These are phyloP conservation scores for Chlamydomonas reinhardtii DNA, from an alignment of 163 green algal genomes.

Conservation along the genomic window DNA sequence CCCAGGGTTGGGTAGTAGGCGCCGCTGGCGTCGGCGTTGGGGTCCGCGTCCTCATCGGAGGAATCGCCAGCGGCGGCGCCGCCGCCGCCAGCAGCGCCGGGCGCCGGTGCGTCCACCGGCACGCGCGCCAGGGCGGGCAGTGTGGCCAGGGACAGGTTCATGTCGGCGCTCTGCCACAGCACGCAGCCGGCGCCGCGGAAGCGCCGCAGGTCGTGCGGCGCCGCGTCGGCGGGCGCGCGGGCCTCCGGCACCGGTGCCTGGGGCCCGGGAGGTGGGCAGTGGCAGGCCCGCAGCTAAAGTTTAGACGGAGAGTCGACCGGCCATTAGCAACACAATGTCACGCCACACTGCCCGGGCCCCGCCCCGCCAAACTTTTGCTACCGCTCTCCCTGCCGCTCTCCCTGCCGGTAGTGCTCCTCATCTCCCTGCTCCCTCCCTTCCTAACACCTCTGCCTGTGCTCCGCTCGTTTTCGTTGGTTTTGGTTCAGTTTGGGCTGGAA, in stretches of 20 bases:
- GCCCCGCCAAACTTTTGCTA: too few species aligned
- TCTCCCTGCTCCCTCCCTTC: neutral
- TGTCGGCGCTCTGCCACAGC: slow-evolving; percentile 43
- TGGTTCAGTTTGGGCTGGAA: too few species aligned
- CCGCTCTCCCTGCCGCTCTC: too few species aligned
- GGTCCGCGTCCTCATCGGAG: neutral
- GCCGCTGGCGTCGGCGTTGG: neutral
- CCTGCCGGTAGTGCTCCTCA: neutral
- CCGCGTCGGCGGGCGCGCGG: neutral
- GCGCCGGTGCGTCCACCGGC: slow-evolving; percentile 4
- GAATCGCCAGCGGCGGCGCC: neutral
- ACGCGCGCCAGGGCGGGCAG: slow-evolving; percentile 48
- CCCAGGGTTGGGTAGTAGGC: slow-evolving; percentile 15
- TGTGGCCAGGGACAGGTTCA: slow-evolving; percentile 39
- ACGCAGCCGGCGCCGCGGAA: slow-evolving; percentile 30
- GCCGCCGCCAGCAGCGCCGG: too few species aligned
- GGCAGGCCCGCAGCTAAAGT: too few species aligned
- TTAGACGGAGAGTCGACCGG: too few species aligned
- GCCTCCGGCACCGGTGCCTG: slow-evolving; percentile 30
- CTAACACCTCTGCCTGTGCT: too few species aligned
- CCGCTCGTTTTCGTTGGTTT: too few species aligned
- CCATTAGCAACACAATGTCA: too few species aligned
- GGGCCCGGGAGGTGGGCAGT: neutral
- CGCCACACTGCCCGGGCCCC: too few species aligned
- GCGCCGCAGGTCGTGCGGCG: slow-evolving; percentile 40